Base-by-base conservation (phyloP, 2,329 filamentous ascomycete genomes). In the Trichoderma brevicompactum region DNA sequence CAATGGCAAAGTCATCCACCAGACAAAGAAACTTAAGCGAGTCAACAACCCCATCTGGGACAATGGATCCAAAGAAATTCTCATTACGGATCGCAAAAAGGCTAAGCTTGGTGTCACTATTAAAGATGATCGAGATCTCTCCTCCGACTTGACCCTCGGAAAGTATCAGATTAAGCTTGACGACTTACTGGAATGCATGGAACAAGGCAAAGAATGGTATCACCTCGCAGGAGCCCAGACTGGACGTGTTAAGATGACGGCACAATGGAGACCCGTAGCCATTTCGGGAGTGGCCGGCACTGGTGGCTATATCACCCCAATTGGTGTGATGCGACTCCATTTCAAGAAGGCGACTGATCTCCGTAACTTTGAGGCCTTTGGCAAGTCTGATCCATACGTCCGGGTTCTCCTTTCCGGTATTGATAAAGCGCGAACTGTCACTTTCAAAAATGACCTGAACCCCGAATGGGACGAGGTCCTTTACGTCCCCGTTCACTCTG, bases 21-120 rank as follows among this genome's bases (percentile, higher is more conserved):
- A 88, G 65, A 96, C 94, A 61, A 92, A 93, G 79, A 96, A 94
- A 78, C 85, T 97, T 72, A 99, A 98, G 85, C 90, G 94, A 67
- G 98, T 93, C 67, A 99, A 99, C 80, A 95, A 97, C 72, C 95
- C 95, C 7, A 94, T 99, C 72, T 99, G 94, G 89, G 90, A 94
- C 62, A 90, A 98, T 74, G 92, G 92, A 7, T 91, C 89, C 70
- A 97, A 97, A 79, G 95, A 99, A 74, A 88, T 99, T 71, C 87
- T 99, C 67, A 94, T 99, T 74, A 97, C 94, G 0, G 94, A 99
- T 75, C 89, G 92, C 68, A 96, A 93, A 80, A 89, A 87, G 74
- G 94, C 95, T 65, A 95, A 92, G 75, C 84, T 99, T 60, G 96
- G 94, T 64, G 81, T 99, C 64, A 91, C 94, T 15, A 88, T 99